Base-by-base conservation (phyloP, 2,329 filamentous ascomycete species). In the Hypomyces perniciosus region DNA sequence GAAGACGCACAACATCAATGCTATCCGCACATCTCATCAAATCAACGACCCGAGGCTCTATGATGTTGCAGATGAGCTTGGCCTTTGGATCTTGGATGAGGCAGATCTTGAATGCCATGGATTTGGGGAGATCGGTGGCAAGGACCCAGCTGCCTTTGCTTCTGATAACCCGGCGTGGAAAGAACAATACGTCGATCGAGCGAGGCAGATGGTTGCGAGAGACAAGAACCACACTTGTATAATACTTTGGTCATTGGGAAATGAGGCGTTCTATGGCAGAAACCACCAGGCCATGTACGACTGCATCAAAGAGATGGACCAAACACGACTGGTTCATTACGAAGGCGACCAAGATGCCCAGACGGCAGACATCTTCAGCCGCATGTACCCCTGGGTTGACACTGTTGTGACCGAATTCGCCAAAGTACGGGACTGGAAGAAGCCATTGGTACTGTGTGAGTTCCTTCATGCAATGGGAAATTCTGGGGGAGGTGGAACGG, bases 191-290 rank as follows among this genome's bases (percentile, higher is more conserved):
- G 67, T 88, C 2, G 85, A 88, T 60, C 77, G 85, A 1, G 81
- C 81, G 4, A 68, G 73, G 29, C 82, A 86, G 54, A 71, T 88
- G 56, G 80, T 88, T 0, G 72, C 79, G 57, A 73, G 85, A 8
- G 72, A 74, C 55, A 74, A 72, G 56, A 76, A 88, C 47, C 81
- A 86, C 56, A 70, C 84, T 0, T 84, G 74, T 5, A 70, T 89
- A 3, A 78, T 88, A 41, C 78, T 88, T 46, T 89, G 85, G 86
- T 85, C 80, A 13, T 70, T 89, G 0, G 85, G 85, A 0, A 89
- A 88, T 51, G 85, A 88, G 61, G 76, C 84, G 0, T 88, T 86
- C 59, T 87, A 86, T 52, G 85, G 85, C 0, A 68, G 70, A 1
- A 88, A 88, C 53, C 82, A 85, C 50, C 75, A 74, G 44, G 80